Evolutionary conservation across 2,329 filamentous ascomycete species (phyloP).

Genomic region (Fusarium falciforme): DNA sequence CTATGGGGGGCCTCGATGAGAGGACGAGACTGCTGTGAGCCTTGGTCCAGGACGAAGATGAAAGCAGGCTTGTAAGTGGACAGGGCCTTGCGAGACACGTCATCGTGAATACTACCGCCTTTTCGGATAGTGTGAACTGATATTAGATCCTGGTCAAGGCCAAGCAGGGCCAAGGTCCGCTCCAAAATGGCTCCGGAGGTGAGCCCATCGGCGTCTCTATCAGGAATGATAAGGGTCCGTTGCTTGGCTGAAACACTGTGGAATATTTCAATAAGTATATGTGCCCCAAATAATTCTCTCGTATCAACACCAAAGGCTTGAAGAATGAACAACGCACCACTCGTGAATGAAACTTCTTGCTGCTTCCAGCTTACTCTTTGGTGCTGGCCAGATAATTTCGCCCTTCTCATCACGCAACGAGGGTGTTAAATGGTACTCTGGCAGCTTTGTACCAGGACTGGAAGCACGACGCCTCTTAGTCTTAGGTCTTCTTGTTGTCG

Average conservation of each 20-base stretch:
- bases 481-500: not conserved
- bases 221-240: conserved; percentile 70
- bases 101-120: conserved; percentile 67
- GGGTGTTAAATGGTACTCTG: conserved; percentile 26
- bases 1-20: conserved; percentile 62
- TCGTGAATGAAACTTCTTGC: conserved; percentile 68
- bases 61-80: conserved; percentile 61
- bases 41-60: conserved; percentile 75
- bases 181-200: conserved; percentile 72
- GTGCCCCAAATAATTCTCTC: not conserved
- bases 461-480: conserved; percentile 11
- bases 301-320: not conserved
- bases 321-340: conserved; percentile 57
- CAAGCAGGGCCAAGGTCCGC: conserved; percentile 68
- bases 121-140: conserved; percentile 70
- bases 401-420: conserved; percentile 54
- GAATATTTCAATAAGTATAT: conserved; percentile 14
- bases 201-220: conserved; percentile 77
- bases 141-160: conserved; percentile 64
- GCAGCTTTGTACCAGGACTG: not conserved
- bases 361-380: conserved; percentile 62
- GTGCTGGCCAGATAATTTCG: conserved; percentile 70
- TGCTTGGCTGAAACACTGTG: conserved; percentile 37
- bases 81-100: conserved; percentile 64
- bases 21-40: conserved; percentile 65